phyloP scores from a whole-genome alignment of 1,139 yeast genomes.

The Diutina siamensis region DNA sequence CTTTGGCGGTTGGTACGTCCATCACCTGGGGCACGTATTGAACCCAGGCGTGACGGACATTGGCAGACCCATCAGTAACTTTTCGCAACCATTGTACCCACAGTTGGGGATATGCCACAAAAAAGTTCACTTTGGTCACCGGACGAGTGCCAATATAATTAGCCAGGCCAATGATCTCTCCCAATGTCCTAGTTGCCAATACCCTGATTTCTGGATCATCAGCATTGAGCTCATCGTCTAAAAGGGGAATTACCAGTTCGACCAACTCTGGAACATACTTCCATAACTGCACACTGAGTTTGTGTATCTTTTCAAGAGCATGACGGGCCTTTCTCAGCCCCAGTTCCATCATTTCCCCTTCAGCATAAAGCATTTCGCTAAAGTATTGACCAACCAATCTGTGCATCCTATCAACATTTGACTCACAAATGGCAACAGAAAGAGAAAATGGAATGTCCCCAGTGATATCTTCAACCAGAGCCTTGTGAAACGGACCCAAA shows the following conservation, averaged over 20 bases:
- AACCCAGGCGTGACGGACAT: constrained; percentile 63
- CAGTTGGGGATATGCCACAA: constrained; percentile 44
- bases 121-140: constrained; percentile 34
- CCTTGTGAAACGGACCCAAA: constrained; percentile 27
- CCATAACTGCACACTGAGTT: constrained; percentile 62
- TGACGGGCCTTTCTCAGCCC: constrained; percentile 15
- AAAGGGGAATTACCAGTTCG: constrained; percentile 63
- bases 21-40: constrained; percentile 25
- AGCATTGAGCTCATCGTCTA: constrained; percentile 71
- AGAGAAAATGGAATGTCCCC: constrained; percentile 40
- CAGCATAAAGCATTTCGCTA: constrained; percentile 55
- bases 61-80: constrained; percentile 53
- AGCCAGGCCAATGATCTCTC: constrained; percentile 41
- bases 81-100: constrained; percentile 71
- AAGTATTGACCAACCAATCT: constrained; percentile 72
- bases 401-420: constrained; percentile 65
- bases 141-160: constrained; percentile 7
- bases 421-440: constrained; percentile 57
- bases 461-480: constrained; percentile 17
- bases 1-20: background rate
- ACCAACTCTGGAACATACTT: constrained; percentile 63
- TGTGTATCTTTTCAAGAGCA: constrained; percentile 45
- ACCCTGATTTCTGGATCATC: constrained; percentile 54
- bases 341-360: constrained; percentile 17
- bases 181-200: constrained; percentile 66